Evolutionary conservation across 225 moss, liverwort and hornwort species (phyloP), one percentile per base, ranked within the genome.

Genomic region (Sphagnum tenellum): DNA sequence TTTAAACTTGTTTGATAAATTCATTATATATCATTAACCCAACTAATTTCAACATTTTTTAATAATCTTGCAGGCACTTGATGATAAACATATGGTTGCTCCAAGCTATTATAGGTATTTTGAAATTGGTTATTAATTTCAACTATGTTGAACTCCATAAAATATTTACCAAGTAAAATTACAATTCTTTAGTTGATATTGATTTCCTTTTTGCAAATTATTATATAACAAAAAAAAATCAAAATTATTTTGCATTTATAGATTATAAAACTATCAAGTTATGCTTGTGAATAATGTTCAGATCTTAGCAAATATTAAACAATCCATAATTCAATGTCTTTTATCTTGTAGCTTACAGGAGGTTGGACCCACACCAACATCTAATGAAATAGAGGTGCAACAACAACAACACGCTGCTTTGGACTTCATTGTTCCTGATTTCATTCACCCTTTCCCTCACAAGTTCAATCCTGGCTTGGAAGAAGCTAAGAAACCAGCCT

Each of bases 371-470:
- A 55, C n/a, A 9, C 10, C 10, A 55, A 7, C 55, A 9, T 9
- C 9, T 3, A 3, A 55, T 9, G 3, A 3, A 9, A 55, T 55
- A n/a, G n/a, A 55, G 55, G n/a, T 49, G 70, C 64, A 2, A 48
- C 44, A 9, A 57, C 29, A 1, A 0, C 29, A 29, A 29, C 29
- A 29, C 1, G 29, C 1, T 29, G 29, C 29, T 29, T 29, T 29
- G 29, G 29, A 71, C 3, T 71, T 57, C 3, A 9, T 8, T 44
- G 44, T 71, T 8, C 63, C 70, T 44, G 50, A 57, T 5, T 71
- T 71, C 65, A 48, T 59, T 12, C 52, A 64, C 1, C 71, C 65
- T 0, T 71, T 50, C 50, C 2, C 50, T 29, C 66, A 48, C 60
- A 46, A 55, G 3, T 0, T 6, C 13, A 12, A 71, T 12, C 59